Conservation (phyloP, 106 monocot genomes). For the Triglochin maritima region DNA sequence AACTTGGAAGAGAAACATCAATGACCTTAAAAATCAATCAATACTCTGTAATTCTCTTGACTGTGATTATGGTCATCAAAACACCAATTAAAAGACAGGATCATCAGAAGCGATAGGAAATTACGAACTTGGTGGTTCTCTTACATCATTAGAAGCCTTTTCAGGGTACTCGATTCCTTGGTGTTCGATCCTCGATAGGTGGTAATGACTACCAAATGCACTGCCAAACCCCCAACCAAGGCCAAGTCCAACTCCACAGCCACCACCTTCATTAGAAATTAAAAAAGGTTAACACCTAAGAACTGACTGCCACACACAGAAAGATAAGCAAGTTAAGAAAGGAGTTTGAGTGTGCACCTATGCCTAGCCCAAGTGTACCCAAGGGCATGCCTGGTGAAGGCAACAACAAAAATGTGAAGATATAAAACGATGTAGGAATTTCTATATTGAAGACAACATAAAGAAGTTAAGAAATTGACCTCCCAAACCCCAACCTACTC, state of each 20-base stretch:
- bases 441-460: neutral
- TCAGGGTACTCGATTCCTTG: constrained; percentile 61
- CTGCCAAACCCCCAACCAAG: constrained; percentile 97
- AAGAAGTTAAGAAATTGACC: constrained; percentile 1
- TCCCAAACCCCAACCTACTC: constrained; percentile 10
- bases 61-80: too few species aligned
- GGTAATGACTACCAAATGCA: constrained; percentile 76
- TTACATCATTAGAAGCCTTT: constrained; percentile 4
- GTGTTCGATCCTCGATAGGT: constrained; percentile 43
- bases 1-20: too few species aligned
- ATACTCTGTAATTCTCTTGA: too few species aligned
- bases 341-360: constrained; percentile 29
- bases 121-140: too few species aligned
- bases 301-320: too few species aligned
- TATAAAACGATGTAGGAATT: too few species aligned
- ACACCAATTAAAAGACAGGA: too few species aligned
- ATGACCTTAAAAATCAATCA: too few species aligned
- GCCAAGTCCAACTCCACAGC: constrained; percentile 88
- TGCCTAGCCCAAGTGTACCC: constrained; percentile 55
- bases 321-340: too few species aligned
- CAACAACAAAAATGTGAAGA: neutral
- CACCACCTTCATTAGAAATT: constrained; percentile 49
- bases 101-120: too few species aligned
- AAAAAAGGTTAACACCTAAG: too few species aligned
- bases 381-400: constrained; percentile 69